phyloP scores from a whole-genome alignment of 129 eudicot species.

The Helianthus tuberosus region DNA sequence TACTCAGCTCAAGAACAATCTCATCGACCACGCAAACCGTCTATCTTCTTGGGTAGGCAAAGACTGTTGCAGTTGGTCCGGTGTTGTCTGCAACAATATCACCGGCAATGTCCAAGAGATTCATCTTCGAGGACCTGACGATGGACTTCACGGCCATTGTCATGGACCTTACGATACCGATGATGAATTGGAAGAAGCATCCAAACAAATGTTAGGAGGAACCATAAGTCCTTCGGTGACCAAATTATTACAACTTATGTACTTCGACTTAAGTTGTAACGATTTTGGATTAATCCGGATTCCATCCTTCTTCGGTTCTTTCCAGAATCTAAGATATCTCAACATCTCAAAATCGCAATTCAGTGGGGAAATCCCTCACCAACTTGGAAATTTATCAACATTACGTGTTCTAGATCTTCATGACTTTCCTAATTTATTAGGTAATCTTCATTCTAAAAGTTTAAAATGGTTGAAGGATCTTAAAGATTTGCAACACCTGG shows the following conservation, averaged over 20 bases:
- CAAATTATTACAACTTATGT: background rate
- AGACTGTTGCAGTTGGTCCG: conserved; percentile 22
- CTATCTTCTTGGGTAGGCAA: conserved; percentile 24
- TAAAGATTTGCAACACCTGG: background rate
- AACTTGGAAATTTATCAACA: conserved; percentile 16
- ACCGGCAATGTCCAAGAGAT: conserved; percentile 10
- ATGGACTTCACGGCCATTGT: background rate
- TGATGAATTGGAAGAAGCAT: background rate
- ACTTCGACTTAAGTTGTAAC: conserved; percentile 12
- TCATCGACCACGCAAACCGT: conserved; percentile 18
- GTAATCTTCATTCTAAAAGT: conserved; percentile 2
- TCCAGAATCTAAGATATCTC: conserved; percentile 8
- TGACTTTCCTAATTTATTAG: background rate
- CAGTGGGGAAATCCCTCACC: conserved; percentile 15
- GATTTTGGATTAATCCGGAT: background rate
- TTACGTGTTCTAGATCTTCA: conserved; percentile 17
- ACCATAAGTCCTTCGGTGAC: conserved; percentile 9
- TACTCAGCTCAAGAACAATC: conserved; percentile 16
- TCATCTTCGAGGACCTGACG: conserved; percentile 15
- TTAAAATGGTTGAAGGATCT: conserved; percentile 12
- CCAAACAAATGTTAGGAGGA: conserved; percentile 12
- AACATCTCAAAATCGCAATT: conserved; percentile 20
- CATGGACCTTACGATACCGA: background rate
- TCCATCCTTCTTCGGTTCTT: conserved; percentile 15
- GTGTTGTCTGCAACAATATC: conserved; percentile 16